Evolutionary conservation across 2,329 filamentous ascomycete genomes (phyloP).

Genomic region (Talaromyces pinophilus): DNA sequence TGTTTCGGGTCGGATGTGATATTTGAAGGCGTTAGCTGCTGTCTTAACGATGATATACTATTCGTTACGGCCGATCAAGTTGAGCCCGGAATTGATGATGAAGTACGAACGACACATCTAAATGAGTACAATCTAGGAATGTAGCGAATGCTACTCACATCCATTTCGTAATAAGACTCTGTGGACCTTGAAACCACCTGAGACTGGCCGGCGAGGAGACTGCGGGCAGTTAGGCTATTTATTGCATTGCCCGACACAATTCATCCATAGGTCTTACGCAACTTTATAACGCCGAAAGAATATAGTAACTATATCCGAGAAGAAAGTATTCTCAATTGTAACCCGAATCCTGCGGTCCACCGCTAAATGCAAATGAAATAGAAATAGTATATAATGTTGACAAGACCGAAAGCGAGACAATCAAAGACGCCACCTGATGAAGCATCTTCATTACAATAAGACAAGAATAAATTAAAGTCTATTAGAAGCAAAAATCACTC

Average conservation of each 20-base stretch:
- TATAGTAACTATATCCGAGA: background rate
- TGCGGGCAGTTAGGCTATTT: background rate
- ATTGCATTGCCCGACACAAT: too few relatives aligned
- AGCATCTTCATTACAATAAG: background rate
- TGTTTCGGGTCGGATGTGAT: too few relatives aligned
- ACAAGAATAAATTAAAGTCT: background rate
- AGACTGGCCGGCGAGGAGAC: too few relatives aligned
- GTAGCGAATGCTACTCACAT: too few relatives aligned
- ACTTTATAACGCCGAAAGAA: background rate
- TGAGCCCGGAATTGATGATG: too few relatives aligned
- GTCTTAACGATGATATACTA: too few relatives aligned
- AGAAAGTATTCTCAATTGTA: background rate
- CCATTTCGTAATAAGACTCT: too few relatives aligned
- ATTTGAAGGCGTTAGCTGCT: too few relatives aligned
- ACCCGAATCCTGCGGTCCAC: slow-evolving; percentile 6
- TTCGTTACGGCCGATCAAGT: too few relatives aligned
- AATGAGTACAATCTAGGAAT: too few relatives aligned
- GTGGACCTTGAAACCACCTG: too few relatives aligned
- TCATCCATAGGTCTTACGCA: background rate
- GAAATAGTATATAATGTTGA: slow-evolving; percentile 11
- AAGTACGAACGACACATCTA: too few relatives aligned
- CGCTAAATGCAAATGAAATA: slow-evolving; percentile 19
- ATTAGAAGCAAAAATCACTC: slow-evolving; percentile 56
- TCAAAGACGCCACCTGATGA: slow-evolving; percentile 2
- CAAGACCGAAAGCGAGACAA: background rate